Percentiles rank a stretch among this genome's conserved stretches.
phyloP scores from a whole-genome alignment of 2,329 filamentous ascomycete genomes.

The Arthrocladium fulminans region DNA sequence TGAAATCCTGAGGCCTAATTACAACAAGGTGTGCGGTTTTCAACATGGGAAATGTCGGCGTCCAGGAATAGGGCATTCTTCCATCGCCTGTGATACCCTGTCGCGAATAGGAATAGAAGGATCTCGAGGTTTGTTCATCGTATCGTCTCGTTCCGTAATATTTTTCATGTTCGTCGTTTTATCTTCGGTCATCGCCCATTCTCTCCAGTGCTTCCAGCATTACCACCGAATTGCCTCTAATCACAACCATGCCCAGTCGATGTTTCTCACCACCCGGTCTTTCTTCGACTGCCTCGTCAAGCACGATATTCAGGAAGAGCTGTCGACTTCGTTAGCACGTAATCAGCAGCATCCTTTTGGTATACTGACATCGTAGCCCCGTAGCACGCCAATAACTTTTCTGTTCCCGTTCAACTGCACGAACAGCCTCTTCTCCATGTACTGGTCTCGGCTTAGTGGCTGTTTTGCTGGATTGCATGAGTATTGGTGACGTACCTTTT shows the following conservation, averaged over 20 bases:
- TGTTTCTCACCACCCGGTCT: conserved; percentile 86
- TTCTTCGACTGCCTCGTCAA: conserved; percentile 94
- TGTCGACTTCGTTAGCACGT: conserved; percentile 30
- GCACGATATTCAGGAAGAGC: conserved; percentile 97
- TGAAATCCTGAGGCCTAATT: not conserved
- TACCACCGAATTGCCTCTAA: conserved; percentile 94
- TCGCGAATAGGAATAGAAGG: not conserved
- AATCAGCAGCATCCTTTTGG: too few species aligned
- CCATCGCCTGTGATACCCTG: not conserved
- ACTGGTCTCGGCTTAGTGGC: conserved; percentile 46
- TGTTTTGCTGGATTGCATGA: conserved; percentile 3
- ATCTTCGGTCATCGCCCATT: conserved; percentile 20
- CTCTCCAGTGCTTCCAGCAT: conserved; percentile 63
- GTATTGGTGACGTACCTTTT: conserved; percentile 60
- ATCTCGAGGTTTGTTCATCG: not conserved
- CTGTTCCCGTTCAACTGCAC: conserved; percentile 96
- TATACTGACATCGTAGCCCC: conserved; percentile 84
- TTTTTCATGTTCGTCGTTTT: not conserved
- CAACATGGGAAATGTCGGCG: not conserved
- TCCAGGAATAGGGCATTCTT: not conserved
- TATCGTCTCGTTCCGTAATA: not conserved
- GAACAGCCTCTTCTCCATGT: conserved; percentile 97
- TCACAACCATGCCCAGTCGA: conserved; percentile 87
- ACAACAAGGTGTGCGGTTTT: not conserved
- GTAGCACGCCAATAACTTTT: conserved; percentile 88